Evolutionary conservation across 208 protist genomes (phyloP), one percentile per base, ranked within the genome.

Genomic region (Tritrichomonas musculus): DNA sequence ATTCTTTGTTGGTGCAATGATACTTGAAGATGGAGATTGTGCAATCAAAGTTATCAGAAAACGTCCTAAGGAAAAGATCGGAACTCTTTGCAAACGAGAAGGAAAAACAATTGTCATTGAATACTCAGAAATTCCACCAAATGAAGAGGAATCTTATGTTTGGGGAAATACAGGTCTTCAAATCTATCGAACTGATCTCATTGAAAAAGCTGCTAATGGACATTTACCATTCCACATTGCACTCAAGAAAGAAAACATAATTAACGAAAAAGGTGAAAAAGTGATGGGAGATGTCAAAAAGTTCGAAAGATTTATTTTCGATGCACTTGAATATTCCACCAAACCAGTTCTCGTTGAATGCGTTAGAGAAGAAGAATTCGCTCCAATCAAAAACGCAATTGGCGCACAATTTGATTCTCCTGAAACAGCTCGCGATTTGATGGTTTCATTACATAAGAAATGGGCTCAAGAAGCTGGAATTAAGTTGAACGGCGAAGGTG

Each of bases 281-380:
- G 64, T 69, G 5, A n/a, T 69, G 64, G 64, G 64, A n/a, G 64
- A 95, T 41, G 97, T 96, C 5, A 95, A 98, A 82, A 99, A 99
- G 95, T 94, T 99, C 33, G 98, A 99, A 94, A 95, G 97, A 30
- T 99, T 99, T 93, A 98, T 99, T 50, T 99, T 99, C 95, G 98
- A 99, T 94, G 95, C 98, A 14, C 99, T 99, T 93, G 95, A 94
- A 22, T 96, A 96, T 22, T 3, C 41, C 20, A 8, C 27, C 5
- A 33, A 53, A 4, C 96, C 98, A 88, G 94, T 95, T 47, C 96
- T 98, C 53, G 94, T 98, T 60, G 96, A 98, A 93, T 96, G 98
- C 13, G 92, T 95, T 5, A 95, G 98, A 25, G 94, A 94, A 5
- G 95, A 96, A 8, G 98, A 99, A 93, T 99, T 99, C 95, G 97